Evolutionary conservation across 805 yeast genomes (phyloP).

Genomic region (Lipomyces kockii): DNA sequence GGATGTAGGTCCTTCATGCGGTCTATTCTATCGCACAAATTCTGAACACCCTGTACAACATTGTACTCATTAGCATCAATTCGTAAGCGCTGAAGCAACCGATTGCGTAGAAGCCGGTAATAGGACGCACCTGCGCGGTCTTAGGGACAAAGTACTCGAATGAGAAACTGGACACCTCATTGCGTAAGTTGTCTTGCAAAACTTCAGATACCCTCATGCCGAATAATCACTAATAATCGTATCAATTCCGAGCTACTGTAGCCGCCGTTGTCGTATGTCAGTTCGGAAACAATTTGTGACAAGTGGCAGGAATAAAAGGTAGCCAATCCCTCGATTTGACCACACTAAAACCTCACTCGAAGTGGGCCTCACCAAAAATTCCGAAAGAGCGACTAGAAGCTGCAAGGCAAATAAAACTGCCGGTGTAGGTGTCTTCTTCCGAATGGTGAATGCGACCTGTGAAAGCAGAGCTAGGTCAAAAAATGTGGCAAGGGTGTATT

Average conservation of each 20-base stretch:
- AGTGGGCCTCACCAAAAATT: background rate
- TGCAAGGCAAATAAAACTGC: background rate
- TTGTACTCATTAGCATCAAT: background rate
- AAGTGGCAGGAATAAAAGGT: background rate
- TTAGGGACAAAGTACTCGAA: conserved; percentile 98
- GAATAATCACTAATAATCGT: background rate
- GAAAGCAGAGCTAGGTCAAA: background rate
- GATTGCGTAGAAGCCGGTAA: background rate
- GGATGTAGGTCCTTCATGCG: conserved; percentile 94
- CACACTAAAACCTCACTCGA: background rate
- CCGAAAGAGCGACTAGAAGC: background rate
- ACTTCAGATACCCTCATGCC: conserved; percentile 27
- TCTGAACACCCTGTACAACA: conserved; percentile 86
- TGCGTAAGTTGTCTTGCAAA: conserved; percentile 37
- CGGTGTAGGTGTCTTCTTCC: background rate
- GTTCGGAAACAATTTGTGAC: background rate
- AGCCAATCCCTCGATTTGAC: background rate
- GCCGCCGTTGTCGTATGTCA: background rate
- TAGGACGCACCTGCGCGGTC: conserved; percentile 56
- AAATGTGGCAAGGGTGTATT: background rate
- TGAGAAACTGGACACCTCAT: conserved; percentile 71
- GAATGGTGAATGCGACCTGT: background rate
- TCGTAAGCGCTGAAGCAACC: background rate
- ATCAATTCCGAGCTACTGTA: background rate
- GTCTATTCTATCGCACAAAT: conserved; percentile 95